Evolutionary conservation across 768 basidiomycete genomes (phyloP).

Genomic region (Suillus bovinus): DNA sequence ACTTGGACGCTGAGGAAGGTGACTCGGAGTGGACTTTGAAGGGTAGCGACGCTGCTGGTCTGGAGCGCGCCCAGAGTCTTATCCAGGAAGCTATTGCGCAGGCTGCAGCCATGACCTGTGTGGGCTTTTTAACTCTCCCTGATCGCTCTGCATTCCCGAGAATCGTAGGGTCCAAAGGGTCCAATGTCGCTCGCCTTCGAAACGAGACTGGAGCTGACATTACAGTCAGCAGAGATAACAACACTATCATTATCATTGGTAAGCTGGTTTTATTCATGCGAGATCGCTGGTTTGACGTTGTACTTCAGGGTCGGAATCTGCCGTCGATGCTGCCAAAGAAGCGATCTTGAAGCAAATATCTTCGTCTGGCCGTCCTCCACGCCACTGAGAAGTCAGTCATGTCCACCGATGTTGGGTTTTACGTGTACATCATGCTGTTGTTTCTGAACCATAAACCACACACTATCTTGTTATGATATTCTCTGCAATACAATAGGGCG

Average conservation of each 20-base stretch:
- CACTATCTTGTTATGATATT: conserved; percentile 2
- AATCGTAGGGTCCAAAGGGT: conserved; percentile 90
- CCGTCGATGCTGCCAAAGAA: conserved; percentile 72
- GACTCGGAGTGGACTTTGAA: conserved; percentile 85
- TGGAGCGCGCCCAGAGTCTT: conserved; percentile 73
- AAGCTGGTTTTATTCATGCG: conserved; percentile 27
- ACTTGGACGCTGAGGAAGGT: conserved; percentile 79
- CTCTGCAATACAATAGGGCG: conserved; percentile 1
- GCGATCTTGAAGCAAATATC: conserved; percentile 66
- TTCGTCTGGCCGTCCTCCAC: conserved; percentile 16
- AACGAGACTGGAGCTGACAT: conserved; percentile 92
- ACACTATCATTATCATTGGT: conserved; percentile 87
- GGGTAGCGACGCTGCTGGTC: conserved; percentile 70
- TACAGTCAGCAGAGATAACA: conserved; percentile 86
- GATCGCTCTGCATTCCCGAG: conserved; percentile 88
- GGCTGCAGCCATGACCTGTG: conserved; percentile 72
- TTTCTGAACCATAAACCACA: not conserved
- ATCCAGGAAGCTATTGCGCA: conserved; percentile 70
- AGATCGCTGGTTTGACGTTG: conserved; percentile 11
- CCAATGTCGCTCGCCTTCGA: conserved; percentile 86
- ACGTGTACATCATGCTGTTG: not conserved
- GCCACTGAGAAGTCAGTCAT: not conserved
- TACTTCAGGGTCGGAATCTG: conserved; percentile 60
- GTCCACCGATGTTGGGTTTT: not conserved
- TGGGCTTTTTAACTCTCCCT: conserved; percentile 81